Evolutionary conservation across 2,329 filamentous ascomycete genomes (phyloP).

Genomic region (Metarhizium guizhouense): DNA sequence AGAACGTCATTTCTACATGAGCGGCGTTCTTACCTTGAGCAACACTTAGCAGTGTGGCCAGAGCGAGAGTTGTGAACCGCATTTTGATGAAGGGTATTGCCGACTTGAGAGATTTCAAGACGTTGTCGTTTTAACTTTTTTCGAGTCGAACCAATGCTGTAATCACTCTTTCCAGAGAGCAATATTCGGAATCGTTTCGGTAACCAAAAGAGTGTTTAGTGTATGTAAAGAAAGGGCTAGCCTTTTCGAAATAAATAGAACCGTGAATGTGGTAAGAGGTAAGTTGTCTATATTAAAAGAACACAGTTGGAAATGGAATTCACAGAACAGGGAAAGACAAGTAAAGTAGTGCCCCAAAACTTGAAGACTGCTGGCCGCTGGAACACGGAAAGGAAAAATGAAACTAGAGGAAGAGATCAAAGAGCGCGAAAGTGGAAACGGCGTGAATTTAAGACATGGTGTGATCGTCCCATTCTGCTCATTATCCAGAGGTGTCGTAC

Average conservation of each 20-base stretch:
- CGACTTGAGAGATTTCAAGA: conserved; percentile 1
- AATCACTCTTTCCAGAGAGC: conserved; percentile 8
- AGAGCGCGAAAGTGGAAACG: background rate
- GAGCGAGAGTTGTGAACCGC: conserved; percentile 39
- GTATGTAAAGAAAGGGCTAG: conserved; percentile 37
- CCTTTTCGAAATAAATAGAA: conserved; percentile 19
- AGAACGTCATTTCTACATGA: background rate
- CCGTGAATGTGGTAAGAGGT: background rate
- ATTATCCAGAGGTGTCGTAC: background rate
- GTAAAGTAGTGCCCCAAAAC: background rate
- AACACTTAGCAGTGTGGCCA: conserved; percentile 38
- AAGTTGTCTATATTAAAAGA: background rate
- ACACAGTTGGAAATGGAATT: background rate
- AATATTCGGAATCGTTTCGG: background rate
- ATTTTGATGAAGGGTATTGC: conserved; percentile 30
- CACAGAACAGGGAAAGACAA: background rate
- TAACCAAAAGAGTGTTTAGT: background rate
- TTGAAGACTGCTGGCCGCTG: background rate
- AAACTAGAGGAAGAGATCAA: background rate
- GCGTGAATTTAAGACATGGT: background rate
- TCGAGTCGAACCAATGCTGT: background rate
- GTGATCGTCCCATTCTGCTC: background rate
- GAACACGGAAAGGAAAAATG: background rate
- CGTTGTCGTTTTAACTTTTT: background rate
- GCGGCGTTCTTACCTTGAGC: conserved; percentile 31